Percentiles rank a stretch among this genome's conserved stretches.
These are phyloP conservation scores for Schwanniomyces vanrijiae DNA, from an alignment of 805 yeast species.

Conservation along the genomic window DNA sequence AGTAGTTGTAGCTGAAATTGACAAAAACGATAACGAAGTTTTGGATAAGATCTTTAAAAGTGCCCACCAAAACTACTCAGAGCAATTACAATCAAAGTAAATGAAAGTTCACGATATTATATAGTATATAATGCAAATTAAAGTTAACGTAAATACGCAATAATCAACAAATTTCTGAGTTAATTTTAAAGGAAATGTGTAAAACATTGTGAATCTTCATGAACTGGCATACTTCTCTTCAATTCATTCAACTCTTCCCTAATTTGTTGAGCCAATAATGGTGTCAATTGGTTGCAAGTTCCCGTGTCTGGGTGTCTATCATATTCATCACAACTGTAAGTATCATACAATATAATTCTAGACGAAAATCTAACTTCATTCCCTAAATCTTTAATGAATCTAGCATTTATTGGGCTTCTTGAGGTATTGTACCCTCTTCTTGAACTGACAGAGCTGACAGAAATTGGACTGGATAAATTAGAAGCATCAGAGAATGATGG, in stretches of 20 bases:
- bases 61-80: conserved; percentile 37
- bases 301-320: conserved; percentile 92
- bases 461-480: conserved; percentile 29
- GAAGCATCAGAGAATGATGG: conserved; percentile 27
- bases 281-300: conserved; percentile 89
- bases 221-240: conserved; percentile 81
- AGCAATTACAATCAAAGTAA: conserved; percentile 5
- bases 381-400: conserved; percentile 2
- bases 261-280: conserved; percentile 80
- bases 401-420: neutral
- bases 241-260: conserved; percentile 80
- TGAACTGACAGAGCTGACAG: conserved; percentile 30
- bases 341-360: conserved; percentile 79
- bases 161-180: neutral
- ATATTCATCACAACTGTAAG: conserved; percentile 79
- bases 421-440: conserved; percentile 11
- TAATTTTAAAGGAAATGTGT: conserved; percentile 73
- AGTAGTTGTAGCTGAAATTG: conserved; percentile 44
- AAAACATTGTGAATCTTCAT: conserved; percentile 71
- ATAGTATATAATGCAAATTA: conserved; percentile 1
- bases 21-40: conserved; percentile 32
- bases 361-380: conserved; percentile 68
- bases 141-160: neutral
- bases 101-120: neutral
- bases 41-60: conserved; percentile 46